Conservation (phyloP, 2,329 filamentous ascomycete genomes). For the Alternaria sp. region DNA sequence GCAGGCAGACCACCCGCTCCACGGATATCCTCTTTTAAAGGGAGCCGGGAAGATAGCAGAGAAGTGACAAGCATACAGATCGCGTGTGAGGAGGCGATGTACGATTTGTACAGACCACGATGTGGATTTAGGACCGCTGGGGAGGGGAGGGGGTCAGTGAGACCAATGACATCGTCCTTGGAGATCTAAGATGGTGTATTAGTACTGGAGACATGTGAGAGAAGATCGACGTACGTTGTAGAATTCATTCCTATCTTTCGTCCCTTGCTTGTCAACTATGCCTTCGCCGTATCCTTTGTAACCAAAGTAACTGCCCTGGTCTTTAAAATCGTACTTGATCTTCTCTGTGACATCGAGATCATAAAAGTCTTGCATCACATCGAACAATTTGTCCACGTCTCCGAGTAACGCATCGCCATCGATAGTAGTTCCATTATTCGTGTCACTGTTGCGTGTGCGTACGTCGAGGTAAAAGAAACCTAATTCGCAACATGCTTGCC, state of each 20-base stretch:
- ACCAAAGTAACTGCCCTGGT: slow-evolving; percentile 62
- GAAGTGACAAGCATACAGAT: slow-evolving; percentile 57
- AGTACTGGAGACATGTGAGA: not conserved
- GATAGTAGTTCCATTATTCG: slow-evolving; percentile 7
- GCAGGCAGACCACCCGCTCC: slow-evolving; percentile 53
- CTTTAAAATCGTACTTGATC: slow-evolving; percentile 63
- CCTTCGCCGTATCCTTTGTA: slow-evolving; percentile 59
- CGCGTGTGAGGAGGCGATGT: slow-evolving; percentile 56
- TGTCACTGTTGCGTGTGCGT: slow-evolving; percentile 17
- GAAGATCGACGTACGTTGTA: slow-evolving; percentile 58
- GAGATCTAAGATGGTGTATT: slow-evolving; percentile 47
- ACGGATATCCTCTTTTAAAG: slow-evolving; percentile 34
- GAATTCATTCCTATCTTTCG: slow-evolving; percentile 62
- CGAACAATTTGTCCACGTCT: slow-evolving; percentile 58
- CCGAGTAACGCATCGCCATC: slow-evolving; percentile 54
- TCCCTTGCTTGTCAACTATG: slow-evolving; percentile 59
- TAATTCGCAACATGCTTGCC: slow-evolving; percentile 57
- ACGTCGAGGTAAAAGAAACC: slow-evolving; percentile 68
- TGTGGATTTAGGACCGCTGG: slow-evolving; percentile 54
- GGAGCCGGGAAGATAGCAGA: slow-evolving; percentile 57
- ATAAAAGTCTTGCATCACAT: slow-evolving; percentile 58
- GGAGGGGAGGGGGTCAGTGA: slow-evolving; percentile 52
- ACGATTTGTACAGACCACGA: slow-evolving; percentile 53
- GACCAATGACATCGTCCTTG: slow-evolving; percentile 62
- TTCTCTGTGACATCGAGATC: slow-evolving; percentile 62